Base-by-base conservation (phyloP, 768 basidiomycete species). In the Russula abietina region DNA sequence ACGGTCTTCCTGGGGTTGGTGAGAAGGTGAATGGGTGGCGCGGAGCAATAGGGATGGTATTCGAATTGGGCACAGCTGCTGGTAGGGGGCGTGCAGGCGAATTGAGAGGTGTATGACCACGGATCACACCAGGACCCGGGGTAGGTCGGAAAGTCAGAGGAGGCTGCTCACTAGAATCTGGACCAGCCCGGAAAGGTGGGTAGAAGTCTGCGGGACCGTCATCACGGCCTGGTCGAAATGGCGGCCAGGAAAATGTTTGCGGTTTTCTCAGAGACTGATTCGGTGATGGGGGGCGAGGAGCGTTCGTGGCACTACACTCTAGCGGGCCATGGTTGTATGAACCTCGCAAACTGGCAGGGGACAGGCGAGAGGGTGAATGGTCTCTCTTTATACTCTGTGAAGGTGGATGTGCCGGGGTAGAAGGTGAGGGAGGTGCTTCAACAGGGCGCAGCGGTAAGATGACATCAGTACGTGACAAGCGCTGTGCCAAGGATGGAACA, bases 171-270 rank as follows among this genome's bases (percentile, higher is more conserved):
- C 54, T 28, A 49, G 55, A 30, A 22, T 59, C 63, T 14, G 65
- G 62, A 12, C 64, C 58, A 12, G 63, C 58, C 14, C 63, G 63
- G 57, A 65, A 65, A 32, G 65, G 65, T 4, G 65, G 63, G 32
- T 65, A 59, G 11, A 56, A 59, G 32, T 65, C 63, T 32, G 61
- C 24, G 9, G 59, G 6, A 14, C 54, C 32, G 2, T 64, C 62
- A 45, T 49, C 54, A 10, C 33, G 48, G 24, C 48, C 55, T 51
- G 62, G 58, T 30, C 63, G 63, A 41, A 64, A 64, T 4, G 63
- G 63, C 6, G 63, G 63, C 63, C 63, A 64, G 32, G 62, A 55
- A 24, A 60, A n/a, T 56, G 52, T 48, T 19, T 60, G 59, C 6
- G 63, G 39, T 16, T 55, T 64, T 46, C 49, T 55, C 39, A 36